phyloP scores from a whole-genome alignment of 2,329 filamentous ascomycete genomes.

The Colletotrichum acutatum region DNA sequence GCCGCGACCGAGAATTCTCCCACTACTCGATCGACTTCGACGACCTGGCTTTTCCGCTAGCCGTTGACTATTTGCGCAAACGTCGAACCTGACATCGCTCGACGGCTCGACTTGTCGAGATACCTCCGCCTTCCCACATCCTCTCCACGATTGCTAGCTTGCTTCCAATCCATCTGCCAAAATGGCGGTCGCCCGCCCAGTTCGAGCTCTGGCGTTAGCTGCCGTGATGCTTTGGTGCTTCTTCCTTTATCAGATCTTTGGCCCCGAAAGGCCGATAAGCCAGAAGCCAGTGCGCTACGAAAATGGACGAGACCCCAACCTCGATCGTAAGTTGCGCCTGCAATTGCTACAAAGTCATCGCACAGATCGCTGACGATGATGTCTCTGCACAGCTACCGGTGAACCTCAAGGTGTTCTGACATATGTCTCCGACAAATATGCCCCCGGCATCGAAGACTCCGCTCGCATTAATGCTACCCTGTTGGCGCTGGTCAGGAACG shows the following conservation, averaged over 20 bases:
- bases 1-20: slow-evolving; percentile 21
- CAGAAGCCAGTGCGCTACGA: slow-evolving; percentile 43
- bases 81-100: slow-evolving; percentile 5
- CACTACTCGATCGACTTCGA: neutral
- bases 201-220: slow-evolving; percentile 80
- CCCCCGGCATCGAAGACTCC: slow-evolving; percentile 77
- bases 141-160: slow-evolving; percentile 1
- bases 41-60: slow-evolving; percentile 26
- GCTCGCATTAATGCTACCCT: slow-evolving; percentile 94
- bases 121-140: neutral
- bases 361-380: slow-evolving; percentile 15
- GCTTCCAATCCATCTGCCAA: slow-evolving; percentile 41
- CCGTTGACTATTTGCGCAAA: slow-evolving; percentile 15
- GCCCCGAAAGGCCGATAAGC: slow-evolving; percentile 58
- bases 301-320: slow-evolving; percentile 76
- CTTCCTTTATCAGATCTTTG: slow-evolving; percentile 80
- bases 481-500: slow-evolving; percentile 90
- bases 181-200: slow-evolving; percentile 88
- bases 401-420: slow-evolving; percentile 84
- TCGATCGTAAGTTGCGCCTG: slow-evolving; percentile 75
- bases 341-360: neutral
- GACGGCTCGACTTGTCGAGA: neutral
- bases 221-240: slow-evolving; percentile 81
- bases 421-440: slow-evolving; percentile 81
- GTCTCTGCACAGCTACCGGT: slow-evolving; percentile 71